phyloP scores from a whole-genome alignment of 495 filamentous ascomycete genomes.

The Penicillium ochrochloron region DNA sequence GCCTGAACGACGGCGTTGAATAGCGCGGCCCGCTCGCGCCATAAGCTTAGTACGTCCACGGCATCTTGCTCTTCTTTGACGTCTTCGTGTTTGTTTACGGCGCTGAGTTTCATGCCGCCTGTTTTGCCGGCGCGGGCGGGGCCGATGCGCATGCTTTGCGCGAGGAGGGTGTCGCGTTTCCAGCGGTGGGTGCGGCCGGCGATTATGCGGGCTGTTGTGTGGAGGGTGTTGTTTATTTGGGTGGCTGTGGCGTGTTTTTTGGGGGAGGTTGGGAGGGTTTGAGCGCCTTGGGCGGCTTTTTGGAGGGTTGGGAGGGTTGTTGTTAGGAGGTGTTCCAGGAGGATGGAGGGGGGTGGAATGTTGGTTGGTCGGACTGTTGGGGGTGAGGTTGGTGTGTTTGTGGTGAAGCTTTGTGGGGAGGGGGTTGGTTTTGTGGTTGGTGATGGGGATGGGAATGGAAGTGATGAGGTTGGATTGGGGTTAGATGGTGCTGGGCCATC shows the following conservation, averaged over 20 bases:
- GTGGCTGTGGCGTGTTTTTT: conserved; percentile 26
- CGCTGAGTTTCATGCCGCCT: conserved; percentile 87
- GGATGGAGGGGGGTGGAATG: conserved; percentile 82
- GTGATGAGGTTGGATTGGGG: conserved; percentile 8
- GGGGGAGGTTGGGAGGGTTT: conserved; percentile 12
- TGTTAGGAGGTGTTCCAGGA: conserved; percentile 74
- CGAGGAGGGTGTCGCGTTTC: conserved; percentile 85
- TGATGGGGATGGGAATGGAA: conserved; percentile 2
- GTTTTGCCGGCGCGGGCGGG: conserved; percentile 66
- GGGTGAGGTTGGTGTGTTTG: conserved; percentile 16
- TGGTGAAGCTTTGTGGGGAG: conserved; percentile 22
- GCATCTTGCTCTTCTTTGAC: conserved; percentile 87
- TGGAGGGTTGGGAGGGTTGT: conserved; percentile 58
- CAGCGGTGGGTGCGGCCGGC: conserved; percentile 85
- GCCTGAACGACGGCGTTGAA: conserved; percentile 49
- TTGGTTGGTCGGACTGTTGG: conserved; percentile 72
- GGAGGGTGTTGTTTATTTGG: conserved; percentile 58
- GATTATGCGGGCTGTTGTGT: conserved; percentile 77
- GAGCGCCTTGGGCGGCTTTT: conserved; percentile 38
- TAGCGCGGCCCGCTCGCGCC: conserved; percentile 56
- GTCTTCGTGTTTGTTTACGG: conserved; percentile 76
- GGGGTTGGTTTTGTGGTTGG: conserved; percentile 12
- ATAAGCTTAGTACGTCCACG: conserved; percentile 72
- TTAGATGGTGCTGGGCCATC: conserved; percentile 35
- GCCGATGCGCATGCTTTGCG: conserved; percentile 86